phyloP scores from a whole-genome alignment of 2,329 filamentous ascomycete species.

The Blastomyces emzantsi region DNA sequence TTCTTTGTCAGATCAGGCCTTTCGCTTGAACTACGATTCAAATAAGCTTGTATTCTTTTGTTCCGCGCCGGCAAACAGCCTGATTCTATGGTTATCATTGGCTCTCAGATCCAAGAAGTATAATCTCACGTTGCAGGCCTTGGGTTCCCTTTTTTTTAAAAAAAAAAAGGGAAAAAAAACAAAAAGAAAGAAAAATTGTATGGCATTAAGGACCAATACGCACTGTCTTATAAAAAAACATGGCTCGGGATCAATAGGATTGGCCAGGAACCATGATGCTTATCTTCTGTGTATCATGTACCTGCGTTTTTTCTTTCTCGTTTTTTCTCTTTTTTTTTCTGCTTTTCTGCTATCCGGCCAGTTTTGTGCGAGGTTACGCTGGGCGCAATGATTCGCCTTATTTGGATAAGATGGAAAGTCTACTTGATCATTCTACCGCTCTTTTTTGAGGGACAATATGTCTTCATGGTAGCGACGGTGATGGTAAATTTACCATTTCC shows the following conservation, averaged over 20 bases:
- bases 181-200: not conserved
- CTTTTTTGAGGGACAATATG: not conserved
- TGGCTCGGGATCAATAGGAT: not conserved
- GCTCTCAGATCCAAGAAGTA: not conserved
- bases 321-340: not conserved
- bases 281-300: not conserved
- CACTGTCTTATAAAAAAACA: not conserved
- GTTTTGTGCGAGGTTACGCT: not conserved
- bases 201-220: not conserved
- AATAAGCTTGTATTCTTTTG: constrained; percentile 1
- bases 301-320: not conserved
- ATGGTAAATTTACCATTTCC: not conserved
- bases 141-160: not conserved
- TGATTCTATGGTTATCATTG: not conserved
- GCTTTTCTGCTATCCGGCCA: not conserved
- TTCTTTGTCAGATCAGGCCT: not conserved
- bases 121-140: not conserved
- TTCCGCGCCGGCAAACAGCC: not conserved
- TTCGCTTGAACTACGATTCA: not conserved
- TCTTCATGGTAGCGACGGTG: not conserved
- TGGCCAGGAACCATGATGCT: not conserved
- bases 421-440: not conserved
- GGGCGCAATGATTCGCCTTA: not conserved
- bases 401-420: not conserved
- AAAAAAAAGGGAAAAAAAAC: no score